Base-by-base conservation (phyloP, 176 grass and related monocot genomes). In the Paspalum notatum region DNA sequence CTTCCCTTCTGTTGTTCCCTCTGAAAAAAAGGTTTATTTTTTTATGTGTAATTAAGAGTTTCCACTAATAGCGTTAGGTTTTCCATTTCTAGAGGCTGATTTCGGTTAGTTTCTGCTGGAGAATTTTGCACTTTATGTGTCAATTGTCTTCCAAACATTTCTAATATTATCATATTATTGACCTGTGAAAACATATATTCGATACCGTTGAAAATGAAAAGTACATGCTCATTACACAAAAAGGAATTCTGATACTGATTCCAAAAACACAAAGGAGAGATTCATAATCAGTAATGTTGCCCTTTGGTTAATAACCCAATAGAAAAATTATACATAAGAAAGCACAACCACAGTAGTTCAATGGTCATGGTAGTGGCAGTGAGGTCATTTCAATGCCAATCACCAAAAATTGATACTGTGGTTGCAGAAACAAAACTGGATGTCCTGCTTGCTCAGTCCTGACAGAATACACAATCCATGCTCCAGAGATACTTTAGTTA, bases 371-470 rank as follows among this genome's bases (percentile, higher is more conserved):
- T 65, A 81, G 40, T 42, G 65, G 55, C 58, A 81, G 40, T 25
- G 64, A 65, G 56, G 48, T 77, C 56, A 77, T 70, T 48, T 85
- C 56, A 41, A 76, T 48, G 59, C 21, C 55, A 89, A 57, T 77
- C 76, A 66, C 49, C 77, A 85, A 64, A 54, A 77, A 81, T 77
- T 76, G 64, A 45, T 49, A 62, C 6, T 77, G 64, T 66, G 78
- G 69, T 59, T 71, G 71, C 40, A 71, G 57, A 81, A 51, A 21
- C 66, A 66, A 64, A 85, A 85, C 47, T 77, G 38, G 71, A 71
- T 47, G 82, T 47, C 46, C 75, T 59, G 82, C 47, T 56, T 71
- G 48, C 77, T n/a, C 63, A 71, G 12, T 58, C 49, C 66, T 78
- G 57, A 78, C 40, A 72, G 39, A 75, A 64, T 44, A 64, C 66